Conservation (phyloP, 495 filamentous ascomycete genomes). For the Aspergillus incahuasiensis region DNA sequence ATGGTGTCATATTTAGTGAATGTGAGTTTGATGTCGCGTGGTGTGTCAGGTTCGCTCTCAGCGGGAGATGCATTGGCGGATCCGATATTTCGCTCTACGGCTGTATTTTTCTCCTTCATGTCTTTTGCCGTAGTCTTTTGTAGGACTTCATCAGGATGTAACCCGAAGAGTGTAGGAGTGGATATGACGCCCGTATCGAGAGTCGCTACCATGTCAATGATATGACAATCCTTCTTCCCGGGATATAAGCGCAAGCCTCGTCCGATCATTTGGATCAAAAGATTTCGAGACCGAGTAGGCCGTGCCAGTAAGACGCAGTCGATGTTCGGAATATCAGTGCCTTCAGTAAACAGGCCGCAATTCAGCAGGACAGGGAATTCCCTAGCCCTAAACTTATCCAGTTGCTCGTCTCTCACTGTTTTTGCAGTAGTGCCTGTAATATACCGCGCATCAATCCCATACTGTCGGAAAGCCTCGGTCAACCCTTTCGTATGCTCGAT, state of each 20-base stretch:
- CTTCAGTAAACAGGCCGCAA: conserved; percentile 95
- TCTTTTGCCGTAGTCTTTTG: conserved; percentile 53
- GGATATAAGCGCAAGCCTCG: conserved; percentile 79
- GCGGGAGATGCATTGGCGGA: neutral
- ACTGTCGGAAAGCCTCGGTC: conserved; percentile 66
- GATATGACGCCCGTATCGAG: conserved; percentile 78
- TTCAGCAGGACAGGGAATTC: conserved; percentile 88
- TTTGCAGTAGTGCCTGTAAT: conserved; percentile 75
- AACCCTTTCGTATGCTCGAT: conserved; percentile 70
- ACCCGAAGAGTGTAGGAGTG: conserved; percentile 86
- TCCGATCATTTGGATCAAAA: conserved; percentile 97
- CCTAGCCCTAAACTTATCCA: conserved; percentile 69
- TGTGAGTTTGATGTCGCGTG: conserved; percentile 30
- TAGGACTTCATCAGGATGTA: conserved; percentile 80
- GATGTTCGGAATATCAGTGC: conserved; percentile 95
- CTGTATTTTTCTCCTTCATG: conserved; percentile 48
- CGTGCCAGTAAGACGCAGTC: conserved; percentile 88
- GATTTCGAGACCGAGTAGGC: conserved; percentile 83
- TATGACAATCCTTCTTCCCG: conserved; percentile 82
- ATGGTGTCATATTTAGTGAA: conserved; percentile 91
- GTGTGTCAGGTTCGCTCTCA: neutral
- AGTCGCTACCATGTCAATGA: conserved; percentile 93
- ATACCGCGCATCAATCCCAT: conserved; percentile 77
- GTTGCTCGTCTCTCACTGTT: conserved; percentile 54
- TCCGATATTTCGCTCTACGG: conserved; percentile 19